Percentiles rank a stretch among this genome's conserved stretches.
Conservation (phyloP, 352 stramenopile genomes). For the Globisporangium alternatum region DNA sequence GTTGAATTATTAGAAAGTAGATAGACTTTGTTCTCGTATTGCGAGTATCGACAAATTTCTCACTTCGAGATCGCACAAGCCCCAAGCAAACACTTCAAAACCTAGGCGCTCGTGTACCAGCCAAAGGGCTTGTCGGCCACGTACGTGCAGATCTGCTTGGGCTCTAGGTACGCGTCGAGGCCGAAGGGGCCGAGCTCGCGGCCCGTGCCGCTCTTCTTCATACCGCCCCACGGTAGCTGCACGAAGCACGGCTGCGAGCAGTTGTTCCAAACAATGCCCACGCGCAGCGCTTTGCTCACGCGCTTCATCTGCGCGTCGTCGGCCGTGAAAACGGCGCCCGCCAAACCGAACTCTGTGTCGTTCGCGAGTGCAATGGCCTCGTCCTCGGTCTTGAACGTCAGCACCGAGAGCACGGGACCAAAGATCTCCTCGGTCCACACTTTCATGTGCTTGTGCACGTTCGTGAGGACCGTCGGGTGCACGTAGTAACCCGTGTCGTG, state of each 20-base stretch:
- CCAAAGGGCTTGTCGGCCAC: slow-evolving; percentile 65
- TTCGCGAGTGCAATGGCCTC: slow-evolving; percentile 78
- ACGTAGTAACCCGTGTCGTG: slow-evolving; percentile 62
- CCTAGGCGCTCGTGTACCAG: slow-evolving; percentile 50
- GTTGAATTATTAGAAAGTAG: slow-evolving; percentile 18
- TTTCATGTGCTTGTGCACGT: slow-evolving; percentile 53
- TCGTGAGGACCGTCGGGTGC: slow-evolving; percentile 71
- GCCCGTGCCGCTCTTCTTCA: slow-evolving; percentile 83
- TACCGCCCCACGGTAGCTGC: slow-evolving; percentile 74
- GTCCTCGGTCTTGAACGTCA: slow-evolving; percentile 84
- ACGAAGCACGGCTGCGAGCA: slow-evolving; percentile 62
- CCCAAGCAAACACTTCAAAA: too few relatives aligned
- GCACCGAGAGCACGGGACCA: slow-evolving; percentile 81
- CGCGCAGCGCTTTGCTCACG: slow-evolving; percentile 52
- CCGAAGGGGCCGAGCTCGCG: slow-evolving; percentile 67
- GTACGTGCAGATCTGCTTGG: slow-evolving; percentile 72
- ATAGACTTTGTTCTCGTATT: background rate
- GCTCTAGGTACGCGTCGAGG: slow-evolving; percentile 60
- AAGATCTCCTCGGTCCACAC: slow-evolving; percentile 90
- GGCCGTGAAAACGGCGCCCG: slow-evolving; percentile 64
- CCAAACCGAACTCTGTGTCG: slow-evolving; percentile 75
- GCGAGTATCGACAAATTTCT: background rate
- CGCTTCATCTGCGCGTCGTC: slow-evolving; percentile 48
- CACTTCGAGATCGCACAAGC: too few relatives aligned
- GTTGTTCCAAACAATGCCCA: slow-evolving; percentile 69